These are phyloP conservation scores for Meyerozyma elateridarum DNA, from an alignment of 1,139 yeast species.

Conservation along the genomic window DNA sequence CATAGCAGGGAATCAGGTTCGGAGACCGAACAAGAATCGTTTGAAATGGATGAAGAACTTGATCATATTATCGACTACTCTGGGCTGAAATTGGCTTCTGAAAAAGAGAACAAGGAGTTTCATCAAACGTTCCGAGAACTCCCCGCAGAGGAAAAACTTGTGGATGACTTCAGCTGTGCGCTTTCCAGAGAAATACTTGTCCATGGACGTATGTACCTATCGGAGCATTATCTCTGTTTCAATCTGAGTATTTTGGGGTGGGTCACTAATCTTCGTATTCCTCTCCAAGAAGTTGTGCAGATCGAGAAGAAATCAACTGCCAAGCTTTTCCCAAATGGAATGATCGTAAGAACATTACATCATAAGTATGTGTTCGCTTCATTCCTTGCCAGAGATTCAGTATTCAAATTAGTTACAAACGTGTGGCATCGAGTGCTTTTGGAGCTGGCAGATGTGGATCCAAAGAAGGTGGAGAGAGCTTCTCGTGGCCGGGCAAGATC, in stretches of 20 bases:
- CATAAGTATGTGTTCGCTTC: constrained; percentile 72
- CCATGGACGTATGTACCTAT: constrained; percentile 66
- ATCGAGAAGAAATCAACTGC: constrained; percentile 43
- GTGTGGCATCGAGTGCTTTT: constrained; percentile 52
- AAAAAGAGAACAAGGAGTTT: constrained; percentile 56
- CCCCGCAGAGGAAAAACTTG: constrained; percentile 47
- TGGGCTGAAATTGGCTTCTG: constrained; percentile 25
- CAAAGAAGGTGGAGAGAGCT: constrained; percentile 12
- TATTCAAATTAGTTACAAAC: constrained; percentile 55
- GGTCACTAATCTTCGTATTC: constrained; percentile 63
- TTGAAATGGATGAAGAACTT: constrained; percentile 9
- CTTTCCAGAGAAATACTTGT: constrained; percentile 63
- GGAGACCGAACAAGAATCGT: constrained; percentile 11
- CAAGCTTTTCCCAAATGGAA: constrained; percentile 48
- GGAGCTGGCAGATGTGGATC: constrained; percentile 22
- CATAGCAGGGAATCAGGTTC: constrained; percentile 12
- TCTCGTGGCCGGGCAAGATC: constrained; percentile 1
- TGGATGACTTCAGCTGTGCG: constrained; percentile 71
- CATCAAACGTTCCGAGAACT: constrained; percentile 57
- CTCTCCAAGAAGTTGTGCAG: constrained; percentile 64
- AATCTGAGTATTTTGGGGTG: constrained; percentile 73
- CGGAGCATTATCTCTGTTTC: constrained; percentile 58
- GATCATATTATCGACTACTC: constrained; percentile 18
- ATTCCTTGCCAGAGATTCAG: constrained; percentile 60
- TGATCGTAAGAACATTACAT: constrained; percentile 65